phyloP scores from a whole-genome alignment of 2,329 filamentous ascomycete genomes.

The Fusarium nelsonii region DNA sequence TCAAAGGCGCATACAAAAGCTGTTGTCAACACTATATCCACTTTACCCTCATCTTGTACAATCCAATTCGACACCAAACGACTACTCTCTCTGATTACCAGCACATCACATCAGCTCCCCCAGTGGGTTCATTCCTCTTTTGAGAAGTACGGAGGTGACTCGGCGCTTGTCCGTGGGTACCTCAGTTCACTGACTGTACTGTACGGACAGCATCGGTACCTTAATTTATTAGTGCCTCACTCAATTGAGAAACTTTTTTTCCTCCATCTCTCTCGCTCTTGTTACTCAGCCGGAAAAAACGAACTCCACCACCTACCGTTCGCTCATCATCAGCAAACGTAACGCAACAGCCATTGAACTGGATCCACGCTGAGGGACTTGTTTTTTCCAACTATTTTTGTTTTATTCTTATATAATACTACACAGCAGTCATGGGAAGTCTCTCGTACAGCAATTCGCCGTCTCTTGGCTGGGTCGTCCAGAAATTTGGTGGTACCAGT shows the following conservation, averaged over 20 bases:
- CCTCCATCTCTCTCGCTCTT: constrained; percentile 16
- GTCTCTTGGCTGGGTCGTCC: constrained; percentile 79
- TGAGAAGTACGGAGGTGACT: constrained; percentile 26
- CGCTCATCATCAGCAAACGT: constrained; percentile 5
- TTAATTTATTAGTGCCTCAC: constrained; percentile 39
- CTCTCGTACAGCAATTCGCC: constrained; percentile 53
- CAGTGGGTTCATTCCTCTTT: constrained; percentile 13
- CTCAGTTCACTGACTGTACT: constrained; percentile 2
- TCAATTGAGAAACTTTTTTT: constrained; percentile 32
- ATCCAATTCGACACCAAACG: not conserved
- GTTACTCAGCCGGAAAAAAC: constrained; percentile 46
- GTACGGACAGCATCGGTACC: constrained; percentile 9
- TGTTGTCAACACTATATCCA: not conserved
- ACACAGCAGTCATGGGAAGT: constrained; percentile 49
- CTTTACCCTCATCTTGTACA: not conserved
- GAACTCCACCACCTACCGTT: constrained; percentile 25
- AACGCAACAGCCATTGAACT: constrained; percentile 3
- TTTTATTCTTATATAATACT: not conserved
- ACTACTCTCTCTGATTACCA: too few species aligned
- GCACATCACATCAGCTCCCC: constrained; percentile 2
- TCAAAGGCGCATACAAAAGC: not conserved
- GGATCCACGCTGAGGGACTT: constrained; percentile 6
- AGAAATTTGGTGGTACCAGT: constrained; percentile 96
- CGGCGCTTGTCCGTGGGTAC: constrained; percentile 39
- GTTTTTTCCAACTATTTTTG: not conserved